Evolutionary conservation across 768 basidiomycete species (phyloP), one percentile per base, ranked within the genome.

Genomic region (Termitomyces sp.): DNA sequence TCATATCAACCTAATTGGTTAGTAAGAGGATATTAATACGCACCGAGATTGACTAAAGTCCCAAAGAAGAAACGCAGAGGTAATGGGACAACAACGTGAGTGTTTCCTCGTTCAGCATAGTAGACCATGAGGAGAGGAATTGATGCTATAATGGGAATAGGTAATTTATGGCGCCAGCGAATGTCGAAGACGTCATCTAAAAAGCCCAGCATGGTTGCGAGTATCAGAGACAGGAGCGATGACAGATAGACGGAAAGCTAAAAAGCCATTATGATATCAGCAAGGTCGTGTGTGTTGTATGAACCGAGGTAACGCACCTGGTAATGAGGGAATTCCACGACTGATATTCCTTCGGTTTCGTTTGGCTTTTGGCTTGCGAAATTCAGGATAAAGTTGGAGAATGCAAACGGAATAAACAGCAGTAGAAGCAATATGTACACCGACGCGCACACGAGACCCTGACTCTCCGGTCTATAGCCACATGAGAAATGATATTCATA

Each of bases 141-240:
- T 22, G 92, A 91, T 0, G 94, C 96, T 60, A 99, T 90, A 67
- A 99, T 83, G 0, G 97, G 97, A 54, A 99, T 95, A 0, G 97
- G 97, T 13, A 99, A 74, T 70, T 99, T 99, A 73, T 98, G 94
- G 57, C 97, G 76, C 97, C 97, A 99, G 18, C 97, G 86, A 63
- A 99, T 98, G 69, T 99, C 97, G 64, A 98, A 99, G 4, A 98
- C 82, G 71, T 99, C 97, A 66, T 99, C 97, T 46, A 98, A 77
- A 68, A 99, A 96, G 32, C 97, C 97, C 8, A 99, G 84, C 59
- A 98, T 79, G 0, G 94, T 95, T 0, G 97, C 95, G 43, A 92
- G 92, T 34, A 98, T 74, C 37, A 99, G 78, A 0, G 92, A 94
- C n/a, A 99, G 80, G 7, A 99, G 67, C 9, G 93, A 92, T 0